phyloP scores from a whole-genome alignment of 495 filamentous ascomycete genomes.

The Lasiosphaeria ovina region DNA sequence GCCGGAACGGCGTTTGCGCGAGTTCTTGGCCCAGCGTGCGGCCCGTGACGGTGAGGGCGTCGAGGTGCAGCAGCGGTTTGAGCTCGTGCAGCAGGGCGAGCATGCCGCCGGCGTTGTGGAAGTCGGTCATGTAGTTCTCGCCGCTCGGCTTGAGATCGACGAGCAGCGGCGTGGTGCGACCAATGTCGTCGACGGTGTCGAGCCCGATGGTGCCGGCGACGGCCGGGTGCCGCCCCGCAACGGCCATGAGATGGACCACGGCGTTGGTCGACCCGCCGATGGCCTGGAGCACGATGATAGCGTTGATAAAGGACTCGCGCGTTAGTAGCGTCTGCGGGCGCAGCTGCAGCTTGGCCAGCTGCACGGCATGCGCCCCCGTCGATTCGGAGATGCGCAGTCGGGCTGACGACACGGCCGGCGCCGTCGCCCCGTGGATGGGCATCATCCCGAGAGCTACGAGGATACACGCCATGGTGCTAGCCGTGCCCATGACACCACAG shows the following conservation, averaged over 20 bases:
- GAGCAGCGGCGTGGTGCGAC: slow-evolving; percentile 57
- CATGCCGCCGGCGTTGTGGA: slow-evolving; percentile 69
- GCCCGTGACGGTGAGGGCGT: slow-evolving; percentile 58
- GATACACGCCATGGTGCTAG: slow-evolving; percentile 68
- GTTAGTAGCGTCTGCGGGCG: slow-evolving; percentile 57
- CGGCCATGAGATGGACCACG: slow-evolving; percentile 65
- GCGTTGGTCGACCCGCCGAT: slow-evolving; percentile 70
- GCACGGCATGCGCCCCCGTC: slow-evolving; percentile 58
- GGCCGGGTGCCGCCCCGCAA: slow-evolving; percentile 57
- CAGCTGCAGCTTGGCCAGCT: slow-evolving; percentile 20
- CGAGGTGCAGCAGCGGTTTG: slow-evolving; percentile 55
- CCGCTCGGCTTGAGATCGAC: slow-evolving; percentile 68
- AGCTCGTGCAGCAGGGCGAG: slow-evolving; percentile 54
- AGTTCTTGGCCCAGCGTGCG: slow-evolving; percentile 57
- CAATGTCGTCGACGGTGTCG: slow-evolving; percentile 58
- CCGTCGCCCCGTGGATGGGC: slow-evolving; percentile 57
- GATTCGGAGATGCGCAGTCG: slow-evolving; percentile 62
- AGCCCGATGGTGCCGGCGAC: slow-evolving; percentile 56
- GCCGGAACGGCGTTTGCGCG: slow-evolving; percentile 43
- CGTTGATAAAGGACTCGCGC: slow-evolving; percentile 62
- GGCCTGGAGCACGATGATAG: slow-evolving; percentile 65
- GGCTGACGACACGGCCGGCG: slow-evolving; percentile 63
- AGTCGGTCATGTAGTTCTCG: slow-evolving; percentile 69
- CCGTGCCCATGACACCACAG: slow-evolving; percentile 70
- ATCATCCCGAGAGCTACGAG: slow-evolving; percentile 63